Base-by-base conservation (phyloP, 1,284 basidiomycete species). In the Caloboletus inedulis region DNA sequence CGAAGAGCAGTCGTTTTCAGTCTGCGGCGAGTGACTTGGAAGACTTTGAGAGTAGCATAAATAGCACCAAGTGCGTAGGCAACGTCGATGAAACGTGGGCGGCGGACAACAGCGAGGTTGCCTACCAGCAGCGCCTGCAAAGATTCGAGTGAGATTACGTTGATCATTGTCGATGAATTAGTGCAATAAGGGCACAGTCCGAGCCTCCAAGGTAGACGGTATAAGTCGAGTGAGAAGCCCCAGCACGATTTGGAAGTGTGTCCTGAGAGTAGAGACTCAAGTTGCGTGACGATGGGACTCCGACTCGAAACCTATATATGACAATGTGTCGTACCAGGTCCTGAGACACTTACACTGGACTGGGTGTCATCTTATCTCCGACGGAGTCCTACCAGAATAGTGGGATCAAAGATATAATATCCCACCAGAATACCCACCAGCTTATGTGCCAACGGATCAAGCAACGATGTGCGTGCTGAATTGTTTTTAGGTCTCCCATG, bases 1-100 rank as follows among this genome's bases (percentile, higher is more conserved):
- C 55, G 53, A 16, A 74, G 66, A n/a, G 61, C 59, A 1, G 73
- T 74, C 3, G 62, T 62, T 10, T 53, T 59, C 14, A 55, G 14
- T 23, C 47, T 25, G 47, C 53, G 36, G 36, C 57, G 40, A 34
- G 56, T 8, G 13, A 31, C 33, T 29, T 51, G 56, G n/a, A 21
- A 27, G 14, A 56, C 19, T 37, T 54, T 59, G 48, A 58, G 42
- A 14, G 58, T 8, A n/a, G 55, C 41, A 31, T 60, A 66, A 16
- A 60, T 2, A 5, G 44, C 37, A 23, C 56, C 47, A 3, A 65
- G 23, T 3, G 31, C 44, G 29, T n/a, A 53, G 5, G 31, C 47
- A 8, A 51, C 14, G 21, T 55, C 8, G 4, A 51, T 9, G 16
- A 56, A 16, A 25, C 50, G 42, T 9, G 43, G 21, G 33, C 6